Base-by-base conservation (phyloP, 345 rosid species). In the Euphorbia tirucalli region DNA sequence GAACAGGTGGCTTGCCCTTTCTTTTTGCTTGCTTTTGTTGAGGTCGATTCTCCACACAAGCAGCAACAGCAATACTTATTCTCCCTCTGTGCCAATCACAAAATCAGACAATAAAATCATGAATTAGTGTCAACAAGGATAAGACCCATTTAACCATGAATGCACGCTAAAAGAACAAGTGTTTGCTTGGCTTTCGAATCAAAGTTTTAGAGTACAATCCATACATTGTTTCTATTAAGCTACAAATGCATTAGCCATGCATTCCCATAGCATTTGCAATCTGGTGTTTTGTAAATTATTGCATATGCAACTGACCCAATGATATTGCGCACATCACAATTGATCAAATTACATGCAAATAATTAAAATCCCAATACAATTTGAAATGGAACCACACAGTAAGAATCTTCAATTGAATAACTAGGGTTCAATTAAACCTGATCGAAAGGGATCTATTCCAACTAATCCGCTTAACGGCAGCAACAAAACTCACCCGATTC, bases 361-460 rank as follows among this genome's bases (percentile, higher is more conserved):
- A 22, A 14, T 5, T 11, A 9, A 10, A 65, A 25, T 41, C 8
- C 32, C 16, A 14, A 66, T 24, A 22, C 1, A 56, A 22, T 6
- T 22, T 25, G 28, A 22, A 56, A 56, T 4, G 28, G 13, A 19
- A 3, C 37, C 14, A 66, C 10, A 48, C n/a, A 28, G 22, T 46
- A n/a, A n/a, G 11, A 39, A 41, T 21, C 16, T 22, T 2, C 9
- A 16, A 25, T 27, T 1, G 11, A 22, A 19, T 41, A 19, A 28
- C 28, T 49, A 30, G 37, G 24, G 24, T 46, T 65, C 19, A 48
- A 48, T 30, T 1, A 16, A 28, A 95, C 99, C 97, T 92, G 82
- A 87, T 89, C 68, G 99, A 95, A 72, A 95, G 96, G 1, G 96
- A 83, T 55, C 96, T 93, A 78, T 89, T 83, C 99, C 97, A 90